These are phyloP conservation scores for Lantana camara DNA, from an alignment of 257 asterid species.

Conservation along the genomic window DNA sequence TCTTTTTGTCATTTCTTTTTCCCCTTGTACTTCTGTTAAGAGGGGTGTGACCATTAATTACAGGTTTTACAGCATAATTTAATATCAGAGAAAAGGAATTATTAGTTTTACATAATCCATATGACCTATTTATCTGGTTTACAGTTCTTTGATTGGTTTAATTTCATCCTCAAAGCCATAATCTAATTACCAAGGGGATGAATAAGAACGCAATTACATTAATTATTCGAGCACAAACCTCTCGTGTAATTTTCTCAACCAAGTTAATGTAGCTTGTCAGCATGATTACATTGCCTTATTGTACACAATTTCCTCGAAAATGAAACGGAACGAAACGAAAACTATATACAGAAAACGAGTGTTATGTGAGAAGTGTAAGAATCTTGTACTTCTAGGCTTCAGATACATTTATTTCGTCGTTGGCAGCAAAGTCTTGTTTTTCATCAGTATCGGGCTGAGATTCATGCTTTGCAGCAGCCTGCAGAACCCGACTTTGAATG, in stretches of 20 bases:
- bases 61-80: too few species aligned
- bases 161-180: too few species aligned
- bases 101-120: not conserved
- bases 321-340: not conserved
- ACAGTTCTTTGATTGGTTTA: not conserved
- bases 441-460: constrained; percentile 65
- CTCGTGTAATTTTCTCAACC: too few species aligned
- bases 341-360: not conserved
- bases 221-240: too few species aligned
- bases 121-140: not conserved
- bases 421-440: constrained; percentile 47
- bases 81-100: constrained; percentile 10
- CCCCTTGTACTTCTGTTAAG: not conserved
- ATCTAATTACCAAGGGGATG: too few species aligned
- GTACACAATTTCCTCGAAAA: not conserved
- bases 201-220: too few species aligned
- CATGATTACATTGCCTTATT: not conserved
- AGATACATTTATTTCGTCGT: constrained; percentile 61
- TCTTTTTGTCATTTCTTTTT: not conserved
- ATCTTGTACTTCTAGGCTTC: constrained; percentile 50
- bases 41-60: too few species aligned
- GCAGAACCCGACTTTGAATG: constrained; percentile 84
- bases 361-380: not conserved
- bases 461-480: constrained; percentile 96
- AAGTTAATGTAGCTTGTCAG: too few species aligned